A percentile compares a stretch with the other conserved stretches of the same genome.
Evolutionary conservation across 1,284 basidiomycete genomes (phyloP).

Genomic region (Ganoderma boninense): DNA sequence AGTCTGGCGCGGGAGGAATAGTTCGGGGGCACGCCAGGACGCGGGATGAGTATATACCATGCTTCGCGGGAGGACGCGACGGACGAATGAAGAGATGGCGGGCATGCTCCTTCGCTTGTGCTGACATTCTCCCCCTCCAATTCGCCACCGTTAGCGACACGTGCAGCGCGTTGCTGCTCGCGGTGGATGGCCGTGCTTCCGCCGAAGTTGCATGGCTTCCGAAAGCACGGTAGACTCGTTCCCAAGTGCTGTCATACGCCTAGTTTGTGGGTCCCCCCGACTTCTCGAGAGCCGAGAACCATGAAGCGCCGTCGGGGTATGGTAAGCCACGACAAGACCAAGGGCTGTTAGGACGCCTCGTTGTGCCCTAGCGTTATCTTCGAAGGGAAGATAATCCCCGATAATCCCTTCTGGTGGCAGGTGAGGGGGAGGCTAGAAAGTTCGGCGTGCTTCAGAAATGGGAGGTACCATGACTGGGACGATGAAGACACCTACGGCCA

Average conservation of each 20-base stretch:
- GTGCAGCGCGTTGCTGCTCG: neutral
- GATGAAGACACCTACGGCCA: neutral
- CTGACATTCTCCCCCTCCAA: neutral
- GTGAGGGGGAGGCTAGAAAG: neutral
- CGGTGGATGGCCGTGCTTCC: neutral
- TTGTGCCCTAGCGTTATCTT: neutral
- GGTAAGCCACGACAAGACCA: neutral
- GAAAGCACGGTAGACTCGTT: neutral
- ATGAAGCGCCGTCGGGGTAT: neutral
- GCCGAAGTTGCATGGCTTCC: neutral
- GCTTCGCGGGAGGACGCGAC: neutral
- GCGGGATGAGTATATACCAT: neutral
- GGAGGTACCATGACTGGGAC: neutral
- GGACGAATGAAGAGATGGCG: neutral
- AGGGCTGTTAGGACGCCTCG: neutral
- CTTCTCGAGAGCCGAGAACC: neutral
- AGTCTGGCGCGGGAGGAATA: neutral
- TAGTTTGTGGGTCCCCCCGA: neutral
- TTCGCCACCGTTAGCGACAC: neutral
- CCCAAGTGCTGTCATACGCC: neutral
- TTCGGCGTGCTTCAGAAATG: neutral
- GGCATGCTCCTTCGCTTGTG: neutral
- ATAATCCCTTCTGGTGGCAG: neutral
- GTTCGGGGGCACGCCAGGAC: neutral
- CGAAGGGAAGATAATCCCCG: neutral